Conservation (phyloP, 768 basidiomycete species). For the Auricularia heimuer region DNA sequence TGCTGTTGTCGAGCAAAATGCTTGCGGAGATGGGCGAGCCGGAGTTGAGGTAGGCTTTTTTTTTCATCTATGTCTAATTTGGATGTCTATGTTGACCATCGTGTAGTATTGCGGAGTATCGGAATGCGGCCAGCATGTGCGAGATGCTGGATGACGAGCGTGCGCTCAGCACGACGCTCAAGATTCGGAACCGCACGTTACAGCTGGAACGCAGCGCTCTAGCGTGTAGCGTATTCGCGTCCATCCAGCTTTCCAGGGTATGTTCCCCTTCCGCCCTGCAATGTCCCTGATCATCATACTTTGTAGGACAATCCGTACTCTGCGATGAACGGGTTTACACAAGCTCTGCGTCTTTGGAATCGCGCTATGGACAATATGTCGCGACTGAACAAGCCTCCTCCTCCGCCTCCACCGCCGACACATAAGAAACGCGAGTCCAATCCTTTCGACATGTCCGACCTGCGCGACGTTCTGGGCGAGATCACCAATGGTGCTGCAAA, state of each 20-base stretch:
- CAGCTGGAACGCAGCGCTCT: conserved; percentile 60
- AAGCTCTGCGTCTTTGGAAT: conserved; percentile 71
- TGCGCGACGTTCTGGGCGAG: conserved; percentile 15
- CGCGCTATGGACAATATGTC: conserved; percentile 61
- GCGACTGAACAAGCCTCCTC: conserved; percentile 39
- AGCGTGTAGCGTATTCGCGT: conserved; percentile 58
- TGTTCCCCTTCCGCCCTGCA: conserved; percentile 7
- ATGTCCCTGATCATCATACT: not conserved
- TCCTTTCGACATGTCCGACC: conserved; percentile 45
- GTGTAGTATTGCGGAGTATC: conserved; percentile 27
- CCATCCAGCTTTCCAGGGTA: conserved; percentile 61
- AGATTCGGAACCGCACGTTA: conserved; percentile 49
- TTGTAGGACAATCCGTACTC: conserved; percentile 52
- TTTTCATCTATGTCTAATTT: conserved; percentile 15
- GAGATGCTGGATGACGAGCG: conserved; percentile 37
- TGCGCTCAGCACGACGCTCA: conserved; percentile 38
- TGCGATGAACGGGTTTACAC: conserved; percentile 49
- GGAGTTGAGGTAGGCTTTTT: conserved; percentile 9
- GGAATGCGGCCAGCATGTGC: conserved; percentile 46
- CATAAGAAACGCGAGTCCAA: conserved; percentile 32
- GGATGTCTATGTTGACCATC: not conserved
- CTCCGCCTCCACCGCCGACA: conserved; percentile 14
- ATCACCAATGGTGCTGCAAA: not conserved
- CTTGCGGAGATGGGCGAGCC: conserved; percentile 18
- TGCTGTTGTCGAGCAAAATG: conserved; percentile 51